Evolutionary conservation across 768 basidiomycete species (phyloP), one percentile per base, ranked within the genome.

Genomic region (Porphyrellus cyaneotinctus): DNA sequence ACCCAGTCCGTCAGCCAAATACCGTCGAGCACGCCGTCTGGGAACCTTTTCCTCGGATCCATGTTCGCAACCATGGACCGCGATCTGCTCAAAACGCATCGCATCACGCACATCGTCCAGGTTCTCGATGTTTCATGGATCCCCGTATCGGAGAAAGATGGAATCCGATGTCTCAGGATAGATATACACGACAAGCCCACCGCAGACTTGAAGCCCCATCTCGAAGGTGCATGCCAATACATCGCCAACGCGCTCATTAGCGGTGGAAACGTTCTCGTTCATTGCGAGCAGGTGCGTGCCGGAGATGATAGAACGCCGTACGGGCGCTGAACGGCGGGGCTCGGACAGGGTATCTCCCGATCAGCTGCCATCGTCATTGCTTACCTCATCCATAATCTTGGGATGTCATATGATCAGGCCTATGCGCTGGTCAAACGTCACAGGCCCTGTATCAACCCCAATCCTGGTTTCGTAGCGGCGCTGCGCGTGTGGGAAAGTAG

Each of bases 341-440:
- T 51, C 41, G 47, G 50, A 47, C 63, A 88, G 87, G 88, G 88
- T 57, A 76, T 91, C 47, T 90, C 88, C n/a, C 82, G 88, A 58
- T 84, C 82, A 44, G 77, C 86, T 15, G 79, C 88, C 8, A 79
- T 91, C 61, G 82, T 88, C 52, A 87, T 91, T 54, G 88, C 88
- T 41, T 91, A 88, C 72, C 83, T 91, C 63, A 91, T 91, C 59
- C 79, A 83, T 58, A 78, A 82, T 56, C 80, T 81, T 52, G 82
- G 79, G 37, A 86, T 89, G 85, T 74, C 84, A 10, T 89, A 82
- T 66, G 84, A 88, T 54, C 72, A 75, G 41, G 87, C 88, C 1
- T 69, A 76, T 50, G 72, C 80, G 0, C 77, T 83, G 56, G 75
- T 87, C 56, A 80, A 80, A 58, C 78, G 78, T 49, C 81, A 82